Percentiles rank a stretch among this genome's conserved stretches.
Evolutionary conservation across 352 stramenopile species (phyloP).

Genomic region (Elongisporangium anandrum): DNA sequence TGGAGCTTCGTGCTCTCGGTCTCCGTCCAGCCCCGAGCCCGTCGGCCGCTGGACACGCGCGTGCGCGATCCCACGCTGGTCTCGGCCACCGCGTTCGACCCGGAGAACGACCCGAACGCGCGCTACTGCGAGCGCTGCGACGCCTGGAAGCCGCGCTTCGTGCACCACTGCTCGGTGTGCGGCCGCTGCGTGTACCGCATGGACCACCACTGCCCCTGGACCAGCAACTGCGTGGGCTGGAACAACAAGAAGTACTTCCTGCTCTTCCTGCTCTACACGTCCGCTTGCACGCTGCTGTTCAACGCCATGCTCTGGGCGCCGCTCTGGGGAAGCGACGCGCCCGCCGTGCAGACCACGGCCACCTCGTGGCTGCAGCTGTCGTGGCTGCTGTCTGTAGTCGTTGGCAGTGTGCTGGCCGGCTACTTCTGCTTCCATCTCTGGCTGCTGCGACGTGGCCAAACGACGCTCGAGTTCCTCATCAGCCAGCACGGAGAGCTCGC

Average conservation of each 20-base stretch:
- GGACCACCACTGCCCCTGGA: conserved; percentile 87
- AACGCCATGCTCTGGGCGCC: conserved; percentile 30
- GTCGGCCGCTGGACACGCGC: conserved; percentile 10
- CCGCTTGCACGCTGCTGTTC: conserved; percentile 58
- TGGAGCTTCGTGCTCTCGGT: conserved; percentile 72
- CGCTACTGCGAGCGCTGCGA: conserved; percentile 83
- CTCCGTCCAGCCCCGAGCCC: conserved; percentile 16
- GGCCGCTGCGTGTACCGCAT: conserved; percentile 74
- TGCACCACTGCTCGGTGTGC: conserved; percentile 82
- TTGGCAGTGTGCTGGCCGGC: conserved; percentile 52
- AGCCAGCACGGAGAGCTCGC: conserved; percentile 45
- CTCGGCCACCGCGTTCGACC: conserved; percentile 3
- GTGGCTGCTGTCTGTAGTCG: conserved; percentile 42
- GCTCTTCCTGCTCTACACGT: conserved; percentile 77
- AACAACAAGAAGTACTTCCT: conserved; percentile 85
- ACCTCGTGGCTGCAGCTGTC: conserved; percentile 33
- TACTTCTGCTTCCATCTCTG: conserved; percentile 80
- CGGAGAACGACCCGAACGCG: conserved; percentile 9
- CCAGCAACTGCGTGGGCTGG: conserved; percentile 79
- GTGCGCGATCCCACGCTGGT: conserved; percentile 1
- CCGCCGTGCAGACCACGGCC: conserved; percentile 7
- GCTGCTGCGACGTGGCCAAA: conserved; percentile 55
- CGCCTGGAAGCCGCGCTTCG: conserved; percentile 38
- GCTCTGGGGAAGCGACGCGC: conserved; percentile 13
- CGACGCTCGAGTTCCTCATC: conserved; percentile 74